Evolutionary conservation across 208 protist genomes (phyloP).

Genomic region (Trypanosoma mega): DNA sequence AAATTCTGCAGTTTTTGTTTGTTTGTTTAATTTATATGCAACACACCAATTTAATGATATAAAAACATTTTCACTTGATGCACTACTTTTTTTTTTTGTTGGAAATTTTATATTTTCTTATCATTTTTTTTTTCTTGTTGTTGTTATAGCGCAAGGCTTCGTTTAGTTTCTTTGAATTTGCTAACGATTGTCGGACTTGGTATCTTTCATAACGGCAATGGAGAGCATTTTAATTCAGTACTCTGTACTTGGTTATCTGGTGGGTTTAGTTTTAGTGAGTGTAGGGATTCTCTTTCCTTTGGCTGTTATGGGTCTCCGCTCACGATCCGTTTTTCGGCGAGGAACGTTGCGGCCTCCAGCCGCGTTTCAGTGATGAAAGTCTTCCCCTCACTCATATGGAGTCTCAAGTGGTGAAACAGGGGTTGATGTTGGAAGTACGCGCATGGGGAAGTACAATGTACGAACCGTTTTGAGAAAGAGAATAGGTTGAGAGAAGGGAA

Average conservation of each 20-base stretch:
- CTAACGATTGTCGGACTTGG: too few species aligned
- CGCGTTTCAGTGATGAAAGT: conserved; percentile 36
- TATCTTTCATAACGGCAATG: conserved; percentile 9
- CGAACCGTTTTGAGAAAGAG: too few species aligned
- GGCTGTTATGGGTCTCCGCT: conserved; percentile 56
- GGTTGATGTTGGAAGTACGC: too few species aligned
- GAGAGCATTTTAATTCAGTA: conserved; percentile 6
- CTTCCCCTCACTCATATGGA: too few species aligned
- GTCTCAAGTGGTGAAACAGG: too few species aligned
- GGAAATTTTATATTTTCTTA: conserved; percentile 12
- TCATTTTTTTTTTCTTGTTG: conserved; percentile 7
- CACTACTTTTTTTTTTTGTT: conserved; percentile 2
- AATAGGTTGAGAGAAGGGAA: too few species aligned
- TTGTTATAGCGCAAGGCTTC: background rate
- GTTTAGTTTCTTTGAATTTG: conserved; percentile 11
- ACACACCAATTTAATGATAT: too few species aligned
- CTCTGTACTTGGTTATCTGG: conserved; percentile 30
- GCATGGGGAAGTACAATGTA: too few species aligned
- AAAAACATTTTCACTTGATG: too few species aligned
- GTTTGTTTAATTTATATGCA: background rate
- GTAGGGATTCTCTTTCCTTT: conserved; percentile 44
- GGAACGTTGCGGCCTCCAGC: conserved; percentile 31
- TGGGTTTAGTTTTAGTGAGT: conserved; percentile 42
- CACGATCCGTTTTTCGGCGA: conserved; percentile 52
- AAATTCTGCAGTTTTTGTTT: too few species aligned